Evolutionary conservation across 2,329 filamentous ascomycete genomes (phyloP), one percentile per base, ranked within the genome.

Genomic region (Alternaria novae-zelandiae): DNA sequence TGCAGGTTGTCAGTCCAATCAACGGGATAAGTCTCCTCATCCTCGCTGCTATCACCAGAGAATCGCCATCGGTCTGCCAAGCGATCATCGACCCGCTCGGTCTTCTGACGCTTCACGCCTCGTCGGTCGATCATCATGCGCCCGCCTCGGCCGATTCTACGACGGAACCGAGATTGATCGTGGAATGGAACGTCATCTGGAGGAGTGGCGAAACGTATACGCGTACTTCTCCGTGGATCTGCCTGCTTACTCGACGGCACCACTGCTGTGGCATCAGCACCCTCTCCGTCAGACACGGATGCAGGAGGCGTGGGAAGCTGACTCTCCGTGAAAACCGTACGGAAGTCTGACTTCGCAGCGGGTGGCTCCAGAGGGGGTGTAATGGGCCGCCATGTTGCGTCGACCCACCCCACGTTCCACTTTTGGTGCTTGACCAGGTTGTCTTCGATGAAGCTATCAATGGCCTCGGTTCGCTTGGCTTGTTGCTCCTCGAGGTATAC

Each of bases 371-470:
- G 85, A 46, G 92, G 88, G 21, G 94, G 94, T 54, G 92, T 93
- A 69, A 98, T 87, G 54, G 95, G 94, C 69, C 90, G 90, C 82
- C 90, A 89, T 65, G 95, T 97, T 77, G 94, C 86, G 82, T 98
- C 94, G 73, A 96, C 88, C 83, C 93, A 94, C 75, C 92, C 91
- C 72, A 92, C 87, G 81, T 97, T 97, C 94, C 95, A 97, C 78
- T 91, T 90, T 72, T 91, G 89, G 82, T 97, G 95, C 81, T 96
- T 95, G 73, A 91, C 87, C 58, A 96, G 89, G 81, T 96, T 95
- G 72, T 89, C 89, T 79, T 96, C 92, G 78, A 98, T 93, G 74
- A 96, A 93, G 68, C 86, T 86, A 66, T 91, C 87, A 70, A 97
- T 89, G 72, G 92, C 89, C 70, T 91, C 93, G 70, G 95, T 91